Evolutionary conservation across 371 early-diverging fungal species (phyloP).

Genomic region (Phascolomyces articulosus): DNA sequence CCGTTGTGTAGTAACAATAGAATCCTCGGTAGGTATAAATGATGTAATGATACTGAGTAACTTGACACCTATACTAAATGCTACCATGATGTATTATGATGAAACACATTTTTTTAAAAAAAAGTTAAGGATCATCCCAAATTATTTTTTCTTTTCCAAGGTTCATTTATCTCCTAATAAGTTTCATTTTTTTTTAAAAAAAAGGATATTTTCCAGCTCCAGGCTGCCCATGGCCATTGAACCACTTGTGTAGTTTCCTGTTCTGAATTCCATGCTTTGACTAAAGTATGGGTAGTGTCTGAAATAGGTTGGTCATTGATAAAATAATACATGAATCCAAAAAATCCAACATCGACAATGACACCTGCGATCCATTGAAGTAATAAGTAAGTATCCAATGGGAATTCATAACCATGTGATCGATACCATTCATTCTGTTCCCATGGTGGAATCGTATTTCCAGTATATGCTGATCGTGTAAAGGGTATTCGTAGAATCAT

Average conservation of each 20-base stretch:
- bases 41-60: conserved; percentile 50
- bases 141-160: too few relatives aligned
- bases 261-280: conserved; percentile 3
- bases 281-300: not conserved
- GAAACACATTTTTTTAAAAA: not conserved
- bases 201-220: conserved; percentile 34
- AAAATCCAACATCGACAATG: conserved; percentile 44
- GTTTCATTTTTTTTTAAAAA: not conserved
- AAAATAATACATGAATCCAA: conserved; percentile 43
- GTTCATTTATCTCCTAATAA: too few relatives aligned
- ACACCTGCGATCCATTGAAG: conserved; percentile 54
- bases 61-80: conserved; percentile 33
- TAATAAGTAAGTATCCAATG: conserved; percentile 59
- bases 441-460: conserved; percentile 22
- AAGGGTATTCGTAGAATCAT: conserved; percentile 17
- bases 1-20: conserved; percentile 36
- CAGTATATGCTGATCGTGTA: not conserved
- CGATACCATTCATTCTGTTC: conserved; percentile 65
- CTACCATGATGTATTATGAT: conserved; percentile 27
- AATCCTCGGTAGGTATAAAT: conserved; percentile 56
- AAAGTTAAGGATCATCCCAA: conserved; percentile 23
- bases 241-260: not conserved
- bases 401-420: conserved; percentile 60
- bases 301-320: conserved; percentile 4
- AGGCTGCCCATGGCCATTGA: conserved; percentile 18